Base-by-base conservation (phyloP, 495 filamentous ascomycete genomes). In the Astrothelium subdiscretum region DNA sequence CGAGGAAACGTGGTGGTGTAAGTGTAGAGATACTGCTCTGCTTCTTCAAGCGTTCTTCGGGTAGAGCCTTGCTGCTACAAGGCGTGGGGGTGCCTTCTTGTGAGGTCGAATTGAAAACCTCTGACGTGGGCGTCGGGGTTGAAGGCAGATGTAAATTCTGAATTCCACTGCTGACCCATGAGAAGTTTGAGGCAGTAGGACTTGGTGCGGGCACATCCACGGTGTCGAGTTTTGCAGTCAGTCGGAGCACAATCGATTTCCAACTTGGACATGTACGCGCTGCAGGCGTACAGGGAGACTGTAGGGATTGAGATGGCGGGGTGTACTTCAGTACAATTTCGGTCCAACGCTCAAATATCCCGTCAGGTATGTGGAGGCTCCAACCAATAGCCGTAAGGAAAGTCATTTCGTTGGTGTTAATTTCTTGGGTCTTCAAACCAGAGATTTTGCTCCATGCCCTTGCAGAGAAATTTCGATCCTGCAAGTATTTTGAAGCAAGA, bases 391-490 rank as follows among this genome's bases (percentile, higher is more conserved):
- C 90, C 58, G 85, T 72, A 22, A 97, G 81, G 72, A 97, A 98
- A 44, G 90, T 85, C 78, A 95, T 87, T 76, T 98, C 94, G 71
- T 97, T 97, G 66, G 89, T 85, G 75, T 97, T 97, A 73, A 98
- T 96, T 75, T 98, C 94, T 32, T 81, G 75, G 0, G 89, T 90
- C 66, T 89, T 89, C 40, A 97, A 79, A 40, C 92, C 92, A 24
- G 92, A 97, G 59, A 98, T 97, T 78, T 95, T 97, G 73, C 94
- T 97, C 94, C 94, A 98, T 24, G 94, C 94, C 38, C 91, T 83
- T 43, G 94, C 91, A 8, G 95, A 97, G 74, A 92, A 98, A 74
- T 97, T 98, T 51, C 94, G 87, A 73, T 98, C 94, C 73, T 98
- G 94, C 43, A 97, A 80, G 73, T 96, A 98, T 76, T 98, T 98